Evolutionary conservation across 345 rosid genomes (phyloP), one percentile per base, ranked within the genome.

Genomic region (Rubroshorea leprosula): DNA sequence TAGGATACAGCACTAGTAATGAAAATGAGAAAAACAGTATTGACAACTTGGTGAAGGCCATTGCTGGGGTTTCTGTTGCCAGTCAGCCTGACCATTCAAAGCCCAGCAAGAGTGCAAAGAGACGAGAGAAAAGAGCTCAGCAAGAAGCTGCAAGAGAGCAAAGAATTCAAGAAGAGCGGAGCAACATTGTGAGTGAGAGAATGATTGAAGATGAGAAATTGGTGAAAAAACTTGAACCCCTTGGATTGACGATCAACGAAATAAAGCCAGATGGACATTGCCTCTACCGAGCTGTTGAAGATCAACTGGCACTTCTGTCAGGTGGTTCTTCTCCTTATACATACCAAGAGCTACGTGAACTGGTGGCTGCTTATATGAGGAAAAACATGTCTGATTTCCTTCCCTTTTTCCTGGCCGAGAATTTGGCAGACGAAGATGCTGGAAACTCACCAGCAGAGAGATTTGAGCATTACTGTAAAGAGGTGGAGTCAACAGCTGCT

Each of bases 201-300:
- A 55, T 75, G 70, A 65, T 89, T 5, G 97, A 93, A 70, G 65
- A 85, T 44, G 75, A 78, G 60, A 82, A 80, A 41, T 64, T 85
- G 68, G 79, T 69, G 52, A 66, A 18, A 59, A 82, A 82, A 66
- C 83, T 85, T 31, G 78, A 81, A 52, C 97, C 91, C 19, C 56
- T 83, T 44, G 89, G 96, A 18, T 70, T 89, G 72, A 74, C 79
- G 0, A 59, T 87, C 44, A 76, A 61, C 41, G 91, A 89, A 77
- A 89, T 89, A 38, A 93, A 87, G 65, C 88, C 99, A 19, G 91
- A 93, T 51, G 99, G 96, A 13, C 87, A 89, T 68, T 89, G 99
- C 68, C 96, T 89, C 60, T 93, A 87, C 76, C 72, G 94, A 35
- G 97, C 99, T 21, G 89, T 93, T 19, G 97, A 93, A 55, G 78